phyloP scores from a whole-genome alignment of 192 early-diverging fungal species.

The Coemansia sp. region DNA sequence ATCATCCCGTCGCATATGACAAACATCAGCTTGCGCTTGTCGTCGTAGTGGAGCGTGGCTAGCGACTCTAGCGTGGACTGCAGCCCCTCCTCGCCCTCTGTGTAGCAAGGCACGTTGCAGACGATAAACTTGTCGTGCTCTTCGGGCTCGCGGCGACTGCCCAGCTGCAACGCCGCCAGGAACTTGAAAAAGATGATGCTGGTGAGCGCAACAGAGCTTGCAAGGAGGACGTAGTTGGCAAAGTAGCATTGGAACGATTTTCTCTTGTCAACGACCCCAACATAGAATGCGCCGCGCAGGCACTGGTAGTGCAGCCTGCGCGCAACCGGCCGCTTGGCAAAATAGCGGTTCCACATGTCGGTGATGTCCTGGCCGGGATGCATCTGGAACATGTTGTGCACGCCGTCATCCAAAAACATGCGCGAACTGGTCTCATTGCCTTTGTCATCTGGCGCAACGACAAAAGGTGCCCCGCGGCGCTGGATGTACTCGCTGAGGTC shows the following conservation, averaged over 20 bases:
- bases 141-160: conserved; percentile 69
- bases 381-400: conserved; percentile 66
- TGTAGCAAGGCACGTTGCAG: conserved; percentile 94
- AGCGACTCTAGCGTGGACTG: conserved; percentile 90
- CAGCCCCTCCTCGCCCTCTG: conserved; percentile 90
- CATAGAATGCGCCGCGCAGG: conserved; percentile 78
- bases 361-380: conserved; percentile 67
- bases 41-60: conserved; percentile 86
- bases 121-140: conserved; percentile 92
- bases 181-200: conserved; percentile 90
- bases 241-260: conserved; percentile 75
- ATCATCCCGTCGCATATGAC: conserved; percentile 96
- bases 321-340: conserved; percentile 42
- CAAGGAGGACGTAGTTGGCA: conserved; percentile 80
- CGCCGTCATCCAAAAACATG: conserved; percentile 61
- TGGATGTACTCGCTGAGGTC: conserved; percentile 70
- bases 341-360: conserved; percentile 57
- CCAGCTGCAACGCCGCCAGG: conserved; percentile 85
- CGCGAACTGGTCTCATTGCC: conserved; percentile 49
- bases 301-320: conserved; percentile 64
- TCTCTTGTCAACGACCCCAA: conserved; percentile 80
- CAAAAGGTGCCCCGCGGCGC: conserved; percentile 53
- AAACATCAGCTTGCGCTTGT: conserved; percentile 95
- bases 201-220: conserved; percentile 77
- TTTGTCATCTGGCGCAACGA: conserved; percentile 45